Evolutionary conservation across 345 rosid species (phyloP).

Genomic region (Diplotaxis tenuifolia): DNA sequence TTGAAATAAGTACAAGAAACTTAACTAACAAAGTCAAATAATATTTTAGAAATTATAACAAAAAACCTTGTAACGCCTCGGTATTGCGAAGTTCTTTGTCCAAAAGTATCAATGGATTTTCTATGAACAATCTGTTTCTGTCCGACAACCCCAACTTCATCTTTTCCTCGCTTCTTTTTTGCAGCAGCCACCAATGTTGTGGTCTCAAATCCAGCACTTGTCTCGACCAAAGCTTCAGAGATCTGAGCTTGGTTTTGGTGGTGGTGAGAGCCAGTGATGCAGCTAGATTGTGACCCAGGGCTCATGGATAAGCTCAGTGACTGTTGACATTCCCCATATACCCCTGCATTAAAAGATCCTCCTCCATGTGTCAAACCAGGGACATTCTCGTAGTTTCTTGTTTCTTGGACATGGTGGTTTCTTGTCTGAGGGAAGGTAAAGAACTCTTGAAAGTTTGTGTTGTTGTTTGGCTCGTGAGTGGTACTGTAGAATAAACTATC

Average conservation of each 20-base stretch:
- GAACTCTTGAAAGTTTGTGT: constrained; percentile 39
- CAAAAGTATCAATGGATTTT: constrained; percentile 93
- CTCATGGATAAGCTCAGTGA: constrained; percentile 97
- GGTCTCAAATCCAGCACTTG: constrained; percentile 51
- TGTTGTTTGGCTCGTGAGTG: constrained; percentile 43
- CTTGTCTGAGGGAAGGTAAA: constrained; percentile 45
- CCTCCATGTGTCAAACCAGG: constrained; percentile 55
- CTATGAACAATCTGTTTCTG: constrained; percentile 86
- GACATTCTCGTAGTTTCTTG: constrained; percentile 44
- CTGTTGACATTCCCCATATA: constrained; percentile 75
- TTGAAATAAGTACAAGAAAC: not conserved
- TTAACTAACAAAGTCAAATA: constrained; percentile 4
- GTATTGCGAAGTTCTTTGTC: constrained; percentile 96
- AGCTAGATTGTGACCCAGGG: constrained; percentile 87
- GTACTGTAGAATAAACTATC: constrained; percentile 59
- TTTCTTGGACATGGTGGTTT: constrained; percentile 41
- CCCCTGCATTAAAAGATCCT: constrained; percentile 52
- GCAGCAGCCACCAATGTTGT: constrained; percentile 30
- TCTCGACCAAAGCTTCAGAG: constrained; percentile 42
- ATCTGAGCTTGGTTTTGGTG: constrained; percentile 44
- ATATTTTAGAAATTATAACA: not conserved
- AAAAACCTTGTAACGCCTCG: constrained; percentile 93
- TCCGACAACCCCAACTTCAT: constrained; percentile 44
- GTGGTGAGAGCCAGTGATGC: constrained; percentile 60
- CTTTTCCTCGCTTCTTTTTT: constrained; percentile 73